Evolutionary conservation across 2,329 filamentous ascomycete species (phyloP).

Genomic region (Dissoconium aciculare): DNA sequence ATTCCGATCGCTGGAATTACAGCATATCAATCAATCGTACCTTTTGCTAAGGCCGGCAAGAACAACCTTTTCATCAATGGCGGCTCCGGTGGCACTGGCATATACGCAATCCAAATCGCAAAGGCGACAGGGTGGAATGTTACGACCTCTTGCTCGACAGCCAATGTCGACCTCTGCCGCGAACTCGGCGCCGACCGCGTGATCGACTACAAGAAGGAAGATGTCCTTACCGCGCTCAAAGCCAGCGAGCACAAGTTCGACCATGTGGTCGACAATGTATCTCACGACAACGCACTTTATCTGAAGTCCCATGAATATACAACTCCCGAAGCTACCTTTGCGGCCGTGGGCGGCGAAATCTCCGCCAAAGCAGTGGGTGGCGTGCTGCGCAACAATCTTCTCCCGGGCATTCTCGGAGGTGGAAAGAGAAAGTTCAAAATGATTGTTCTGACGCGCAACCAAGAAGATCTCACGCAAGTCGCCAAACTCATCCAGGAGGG

Average conservation of each 20-base stretch:
- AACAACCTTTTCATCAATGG: slow-evolving; percentile 49
- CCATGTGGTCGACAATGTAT: slow-evolving; percentile 46
- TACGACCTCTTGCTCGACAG: slow-evolving; percentile 42
- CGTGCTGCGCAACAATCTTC: slow-evolving; percentile 23
- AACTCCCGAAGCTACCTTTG: slow-evolving; percentile 34
- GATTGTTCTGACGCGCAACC: slow-evolving; percentile 24
- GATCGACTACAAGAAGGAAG: slow-evolving; percentile 41
- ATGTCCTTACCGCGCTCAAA: slow-evolving; percentile 36
- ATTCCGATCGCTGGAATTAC: slow-evolving; percentile 25
- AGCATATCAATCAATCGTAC: slow-evolving; percentile 25
- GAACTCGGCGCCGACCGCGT: slow-evolving; percentile 48
- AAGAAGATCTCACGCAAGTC: slow-evolving; percentile 35
- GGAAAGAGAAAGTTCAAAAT: slow-evolving; percentile 31
- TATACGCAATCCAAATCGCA: slow-evolving; percentile 48
- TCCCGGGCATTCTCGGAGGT: slow-evolving; percentile 37
- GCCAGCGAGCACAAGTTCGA: slow-evolving; percentile 34
- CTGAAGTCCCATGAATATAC: slow-evolving; percentile 38
- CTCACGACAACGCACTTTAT: slow-evolving; percentile 37
- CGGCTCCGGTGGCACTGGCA: slow-evolving; percentile 47
- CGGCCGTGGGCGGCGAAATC: slow-evolving; percentile 13
- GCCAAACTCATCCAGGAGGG: slow-evolving; percentile 42
- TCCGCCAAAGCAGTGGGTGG: slow-evolving; percentile 6
- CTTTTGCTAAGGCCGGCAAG: slow-evolving; percentile 27
- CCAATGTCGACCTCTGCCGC: slow-evolving; percentile 43
- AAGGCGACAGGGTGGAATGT: slow-evolving; percentile 47